Base-by-base conservation (phyloP, 2,329 filamentous ascomycete genomes). In the Fusarium kyushuense region DNA sequence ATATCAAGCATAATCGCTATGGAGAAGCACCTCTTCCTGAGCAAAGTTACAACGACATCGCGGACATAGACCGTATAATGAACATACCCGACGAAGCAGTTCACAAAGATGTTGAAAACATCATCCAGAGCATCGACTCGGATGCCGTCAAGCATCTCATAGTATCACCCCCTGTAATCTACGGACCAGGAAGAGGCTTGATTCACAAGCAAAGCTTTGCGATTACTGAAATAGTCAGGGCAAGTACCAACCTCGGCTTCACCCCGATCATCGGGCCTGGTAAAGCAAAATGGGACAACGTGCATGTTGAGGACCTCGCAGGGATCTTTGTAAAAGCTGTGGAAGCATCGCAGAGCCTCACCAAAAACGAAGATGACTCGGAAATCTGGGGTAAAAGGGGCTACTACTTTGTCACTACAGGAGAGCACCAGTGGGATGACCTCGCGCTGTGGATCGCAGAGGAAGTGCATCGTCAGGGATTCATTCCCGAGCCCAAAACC, bases 21-120 rank as follows among this genome's bases (percentile, higher is more conserved):
- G 84, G 84, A 35, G 76, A 84, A 61, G 73, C 77, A 1, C 83
- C 82, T 1, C 57, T 80, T 29, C 76, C 80, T 6, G 81, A 82
- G 48, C 76, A 84, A 69, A 77, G 67, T 52, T 91, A 89, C 76
- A 79, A 89, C 71, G 90, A 92, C 68, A 81, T 87, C 70, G 80
- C 85, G 12, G 85, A 84, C 51, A 82, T 92, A 36, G 78, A 81
- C 14, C 84, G 85, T 43, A 79, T 91, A 35, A 80, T 86, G 2
- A 82, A 74, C 13, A 72, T 91, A 1, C 89, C 89, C 0, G 85
- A 89, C 72, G 72, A 78, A 1, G 89, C 84, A 12, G 74, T 83
- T 25, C 91, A 94, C 78, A 86, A 90, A 16, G 82, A 89, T 71
- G 86, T 93, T 6, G 92, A 95, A 77, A 86, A 89, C 74, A 83